Percentiles rank a stretch among this genome's conserved stretches.
Evolutionary conservation across 495 filamentous ascomycete species (phyloP).

Genomic region (Hypoxylon perforatum): DNA sequence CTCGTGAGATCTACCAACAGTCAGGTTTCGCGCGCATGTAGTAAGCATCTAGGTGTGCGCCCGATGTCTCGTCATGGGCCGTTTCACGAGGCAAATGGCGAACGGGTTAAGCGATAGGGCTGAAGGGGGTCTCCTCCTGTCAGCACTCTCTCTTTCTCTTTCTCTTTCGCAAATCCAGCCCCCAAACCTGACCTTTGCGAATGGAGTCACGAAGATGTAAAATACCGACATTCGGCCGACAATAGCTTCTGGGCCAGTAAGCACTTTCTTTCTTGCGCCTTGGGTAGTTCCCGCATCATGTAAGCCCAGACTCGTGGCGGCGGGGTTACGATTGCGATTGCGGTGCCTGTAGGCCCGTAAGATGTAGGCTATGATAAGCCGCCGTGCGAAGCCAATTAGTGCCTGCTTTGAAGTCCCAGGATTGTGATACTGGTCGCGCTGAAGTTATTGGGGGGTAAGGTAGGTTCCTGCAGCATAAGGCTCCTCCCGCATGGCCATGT

Average conservation of each 20-base stretch:
- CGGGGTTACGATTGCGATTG: slow-evolving; percentile 16
- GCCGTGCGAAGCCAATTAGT: background rate
- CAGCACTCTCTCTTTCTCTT: slow-evolving; percentile 33
- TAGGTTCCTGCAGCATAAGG: slow-evolving; percentile 37
- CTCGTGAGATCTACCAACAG: too few relatives aligned
- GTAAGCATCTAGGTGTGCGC: slow-evolving; percentile 2
- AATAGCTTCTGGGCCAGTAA: slow-evolving; percentile 25
- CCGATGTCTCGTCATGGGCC: slow-evolving; percentile 20
- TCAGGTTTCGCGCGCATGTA: slow-evolving; percentile 6
- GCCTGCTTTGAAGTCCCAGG: slow-evolving; percentile 15
- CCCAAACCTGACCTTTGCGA: background rate
- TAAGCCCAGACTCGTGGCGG: slow-evolving; percentile 16
- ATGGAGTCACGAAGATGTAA: background rate
- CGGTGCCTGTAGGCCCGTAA: background rate
- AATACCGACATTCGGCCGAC: slow-evolving; percentile 24
- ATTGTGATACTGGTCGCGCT: slow-evolving; percentile 5
- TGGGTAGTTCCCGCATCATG: slow-evolving; percentile 25
- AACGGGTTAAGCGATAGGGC: slow-evolving; percentile 13
- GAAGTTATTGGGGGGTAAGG: slow-evolving; percentile 3
- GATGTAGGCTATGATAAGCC: slow-evolving; percentile 7
- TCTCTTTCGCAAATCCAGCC: too few relatives aligned
- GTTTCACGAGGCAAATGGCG: slow-evolving; percentile 6
- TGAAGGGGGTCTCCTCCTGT: slow-evolving; percentile 22
- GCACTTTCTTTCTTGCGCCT: slow-evolving; percentile 31
- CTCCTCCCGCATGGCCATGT: slow-evolving; percentile 39